Evolutionary conservation across 2,329 filamentous ascomycete genomes (phyloP), one percentile per base, ranked within the genome.

Genomic region (Magnaporthales sp.): DNA sequence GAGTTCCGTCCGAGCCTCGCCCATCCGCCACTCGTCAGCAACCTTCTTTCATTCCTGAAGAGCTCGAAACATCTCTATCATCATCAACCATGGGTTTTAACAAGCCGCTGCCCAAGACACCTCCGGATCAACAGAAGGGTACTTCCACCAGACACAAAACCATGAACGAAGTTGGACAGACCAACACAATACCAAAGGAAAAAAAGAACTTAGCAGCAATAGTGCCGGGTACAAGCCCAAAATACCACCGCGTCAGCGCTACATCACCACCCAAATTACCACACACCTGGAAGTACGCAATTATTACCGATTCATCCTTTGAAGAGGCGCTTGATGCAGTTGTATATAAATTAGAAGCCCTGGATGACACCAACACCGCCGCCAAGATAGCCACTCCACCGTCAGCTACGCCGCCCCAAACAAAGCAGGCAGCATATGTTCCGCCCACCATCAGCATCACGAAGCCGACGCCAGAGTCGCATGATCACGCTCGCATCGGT

Each of bases 241-340:
- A 60, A 26, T 60, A 27, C 26, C 26, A 60, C 8, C 13, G 27
- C 10, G 6, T 30, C 22, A 60, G 56, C 56, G 15, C 56, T 27
- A 27, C 38, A 7, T 32, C 66, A 27, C 61, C 66, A 5, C 69
- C 68, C 2, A 70, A 71, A 30, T 65, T 73, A 30, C 71, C 71
- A 2, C 64, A 70, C 31, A 71, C 70, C 7, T 72, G 73, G 69
- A 69, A 69, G 11, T 66, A 68, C 54, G 67, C 70, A 3, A 65
- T 71, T 8, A 68, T 69, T n/a, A 70, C 70, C 9, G 70, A 71
- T 8, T 74, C 70, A 9, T 74, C 71, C 1, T 70, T 74, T 22
- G 71, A 74, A 38, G 70, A 70, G 51, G 73, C 73, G 1, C 68
- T 75, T 1, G 73, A 75, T 62, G 70, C 70, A n/a, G 70, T 73